These are phyloP conservation scores for Davidsoniella neocaledoniae DNA, from an alignment of 2,329 filamentous ascomycete species.

Conservation along the genomic window DNA sequence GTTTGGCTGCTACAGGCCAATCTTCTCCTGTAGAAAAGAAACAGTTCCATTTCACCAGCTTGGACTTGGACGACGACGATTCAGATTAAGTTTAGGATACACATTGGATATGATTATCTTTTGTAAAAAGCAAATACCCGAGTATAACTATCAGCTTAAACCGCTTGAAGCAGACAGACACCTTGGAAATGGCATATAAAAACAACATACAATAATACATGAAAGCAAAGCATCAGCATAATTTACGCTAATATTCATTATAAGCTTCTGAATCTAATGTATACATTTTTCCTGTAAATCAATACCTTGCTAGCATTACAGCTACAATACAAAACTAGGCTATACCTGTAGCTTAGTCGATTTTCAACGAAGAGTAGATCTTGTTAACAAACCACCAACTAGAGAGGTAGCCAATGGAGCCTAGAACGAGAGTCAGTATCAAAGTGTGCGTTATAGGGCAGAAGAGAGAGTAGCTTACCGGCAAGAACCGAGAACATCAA, in stretches of 20 bases:
- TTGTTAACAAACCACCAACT: conserved; percentile 88
- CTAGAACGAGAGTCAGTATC: conserved; percentile 28
- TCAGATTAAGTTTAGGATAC: conserved; percentile 1
- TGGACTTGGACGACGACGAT: conserved; percentile 36
- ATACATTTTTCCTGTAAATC: not conserved
- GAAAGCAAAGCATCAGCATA: too few relatives aligned
- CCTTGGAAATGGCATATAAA: too few relatives aligned
- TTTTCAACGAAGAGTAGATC: conserved; percentile 96
- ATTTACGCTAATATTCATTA: too few relatives aligned
- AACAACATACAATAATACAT: too few relatives aligned
- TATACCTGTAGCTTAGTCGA: conserved; percentile 43
- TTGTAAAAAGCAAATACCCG: not conserved
- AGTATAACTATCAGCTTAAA: too few relatives aligned
- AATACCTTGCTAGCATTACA: not conserved
- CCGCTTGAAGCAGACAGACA: too few relatives aligned
- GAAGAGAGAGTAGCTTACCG: conserved; percentile 40
- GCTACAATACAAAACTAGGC: not conserved
- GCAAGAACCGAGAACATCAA: conserved; percentile 88
- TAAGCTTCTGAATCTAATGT: too few relatives aligned
- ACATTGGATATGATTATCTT: not conserved
- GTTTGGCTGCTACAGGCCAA: conserved; percentile 15
- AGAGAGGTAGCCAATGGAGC: conserved; percentile 86
- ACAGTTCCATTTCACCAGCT: conserved; percentile 39
- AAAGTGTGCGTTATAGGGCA: not conserved
- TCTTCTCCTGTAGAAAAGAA: conserved; percentile 25